These are phyloP conservation scores for Firmiana major DNA, from an alignment of 345 rosid genomes.

Conservation along the genomic window DNA sequence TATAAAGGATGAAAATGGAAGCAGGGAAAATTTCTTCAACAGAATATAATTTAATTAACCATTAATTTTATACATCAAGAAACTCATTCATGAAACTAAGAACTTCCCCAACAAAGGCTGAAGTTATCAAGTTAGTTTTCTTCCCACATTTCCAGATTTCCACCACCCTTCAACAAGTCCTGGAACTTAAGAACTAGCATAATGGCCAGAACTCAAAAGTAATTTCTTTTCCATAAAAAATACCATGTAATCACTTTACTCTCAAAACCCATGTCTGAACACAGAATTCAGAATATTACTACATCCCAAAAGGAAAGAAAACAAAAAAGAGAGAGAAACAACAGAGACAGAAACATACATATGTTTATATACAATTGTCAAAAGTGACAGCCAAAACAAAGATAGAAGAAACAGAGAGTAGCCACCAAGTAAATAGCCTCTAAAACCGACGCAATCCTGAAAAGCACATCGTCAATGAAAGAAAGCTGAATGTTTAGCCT, in stretches of 20 bases:
- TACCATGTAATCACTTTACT: neutral
- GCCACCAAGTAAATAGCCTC: conserved; percentile 42
- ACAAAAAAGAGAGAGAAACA: neutral
- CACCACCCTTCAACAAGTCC: neutral
- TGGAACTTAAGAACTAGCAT: neutral
- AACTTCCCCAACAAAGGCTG: neutral
- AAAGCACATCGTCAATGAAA: conserved; percentile 34
- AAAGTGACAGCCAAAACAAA: conserved; percentile 45
- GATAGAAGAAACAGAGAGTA: conserved; percentile 42
- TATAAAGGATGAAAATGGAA: neutral
- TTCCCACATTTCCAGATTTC: neutral
- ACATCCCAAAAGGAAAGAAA: neutral
- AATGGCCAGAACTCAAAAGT: neutral
- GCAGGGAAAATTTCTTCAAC: neutral
- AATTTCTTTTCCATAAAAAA: neutral
- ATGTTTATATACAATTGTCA: neutral
- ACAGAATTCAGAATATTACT: neutral
- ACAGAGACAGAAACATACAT: neutral
- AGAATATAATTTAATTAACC: neutral
- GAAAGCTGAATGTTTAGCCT: conserved; percentile 30
- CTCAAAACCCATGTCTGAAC: neutral
- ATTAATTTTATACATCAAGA: neutral
- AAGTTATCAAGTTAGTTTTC: conserved; percentile 1
- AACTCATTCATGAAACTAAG: neutral
- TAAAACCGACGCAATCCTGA: conserved; percentile 36